Percentiles rank a stretch among this genome's conserved stretches.
Evolutionary conservation across 257 asterid genomes (phyloP).

Genomic region (Nyctanthes arbortristis): DNA sequence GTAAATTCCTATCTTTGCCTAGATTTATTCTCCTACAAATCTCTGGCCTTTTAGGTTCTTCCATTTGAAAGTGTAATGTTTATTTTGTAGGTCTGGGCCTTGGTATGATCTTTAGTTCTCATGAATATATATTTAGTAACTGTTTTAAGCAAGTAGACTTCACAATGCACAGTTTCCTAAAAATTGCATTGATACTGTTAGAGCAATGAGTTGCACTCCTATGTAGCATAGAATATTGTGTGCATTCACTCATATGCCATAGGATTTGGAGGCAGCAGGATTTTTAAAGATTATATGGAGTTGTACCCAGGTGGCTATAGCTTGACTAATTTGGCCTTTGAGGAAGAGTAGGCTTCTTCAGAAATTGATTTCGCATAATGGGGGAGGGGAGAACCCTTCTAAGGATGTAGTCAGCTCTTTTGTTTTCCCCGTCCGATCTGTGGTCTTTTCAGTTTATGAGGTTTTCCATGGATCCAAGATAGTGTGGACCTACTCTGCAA

Average conservation of each 20-base stretch:
- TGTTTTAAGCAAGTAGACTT: neutral
- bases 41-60: neutral
- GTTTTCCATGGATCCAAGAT: no score
- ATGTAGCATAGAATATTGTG: neutral
- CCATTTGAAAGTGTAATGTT: neutral
- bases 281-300: neutral
- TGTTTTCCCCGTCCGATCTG: no score
- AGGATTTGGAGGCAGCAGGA: neutral
- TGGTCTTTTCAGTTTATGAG: no score
- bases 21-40: neutral
- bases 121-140: no score
- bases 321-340: no score
- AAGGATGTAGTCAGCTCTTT: no score
- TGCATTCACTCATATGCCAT: no score
- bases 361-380: neutral
- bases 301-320: neutral
- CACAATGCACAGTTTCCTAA: neutral
- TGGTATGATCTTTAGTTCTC: neutral
- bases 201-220: neutral
- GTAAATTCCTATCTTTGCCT: neutral
- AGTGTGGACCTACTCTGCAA: neutral
- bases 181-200: neutral
- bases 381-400: no score
- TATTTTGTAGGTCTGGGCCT: neutral
- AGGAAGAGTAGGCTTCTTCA: neutral